Conservation (phyloP, 2,329 filamentous ascomycete genomes). For the Corinectria fuckeliana region DNA sequence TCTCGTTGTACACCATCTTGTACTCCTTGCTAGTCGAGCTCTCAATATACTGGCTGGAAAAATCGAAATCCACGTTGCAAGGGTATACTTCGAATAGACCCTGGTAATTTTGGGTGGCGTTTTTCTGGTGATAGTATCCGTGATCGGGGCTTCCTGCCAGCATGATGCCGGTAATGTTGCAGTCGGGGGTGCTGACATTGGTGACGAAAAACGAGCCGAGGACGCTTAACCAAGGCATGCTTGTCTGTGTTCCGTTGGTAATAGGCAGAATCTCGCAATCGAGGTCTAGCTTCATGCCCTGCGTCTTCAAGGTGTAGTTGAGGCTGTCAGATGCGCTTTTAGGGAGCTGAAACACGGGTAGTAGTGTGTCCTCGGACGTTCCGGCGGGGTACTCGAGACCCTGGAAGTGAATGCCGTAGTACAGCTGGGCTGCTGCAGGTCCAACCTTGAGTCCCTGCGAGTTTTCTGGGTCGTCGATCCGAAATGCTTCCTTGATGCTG, state of each 20-base stretch:
- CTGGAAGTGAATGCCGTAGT: slow-evolving; percentile 28
- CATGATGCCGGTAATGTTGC: slow-evolving; percentile 34
- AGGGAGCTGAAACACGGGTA: slow-evolving; percentile 22
- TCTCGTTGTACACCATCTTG: slow-evolving; percentile 26
- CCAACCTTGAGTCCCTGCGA: slow-evolving; percentile 15
- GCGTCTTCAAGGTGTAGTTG: slow-evolving; percentile 27
- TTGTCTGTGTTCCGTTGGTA: slow-evolving; percentile 24
- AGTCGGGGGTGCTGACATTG: slow-evolving; percentile 32
- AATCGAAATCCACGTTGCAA: slow-evolving; percentile 37
- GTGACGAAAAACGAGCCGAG: slow-evolving; percentile 30
- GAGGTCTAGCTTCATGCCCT: slow-evolving; percentile 32
- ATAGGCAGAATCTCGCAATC: slow-evolving; percentile 34
- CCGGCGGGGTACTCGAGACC: slow-evolving; percentile 26
- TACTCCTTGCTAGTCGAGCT: slow-evolving; percentile 10
- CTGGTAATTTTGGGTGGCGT: slow-evolving; percentile 39
- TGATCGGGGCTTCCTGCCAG: slow-evolving; percentile 34
- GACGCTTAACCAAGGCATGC: slow-evolving; percentile 33
- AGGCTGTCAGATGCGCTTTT: slow-evolving; percentile 6
- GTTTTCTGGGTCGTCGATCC: slow-evolving; percentile 15
- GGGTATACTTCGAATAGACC: slow-evolving; percentile 31
- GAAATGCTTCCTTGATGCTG: slow-evolving; percentile 22
- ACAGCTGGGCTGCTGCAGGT: slow-evolving; percentile 23
- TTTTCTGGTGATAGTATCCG: slow-evolving; percentile 30
- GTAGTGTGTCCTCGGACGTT: slow-evolving; percentile 21
- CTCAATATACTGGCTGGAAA: slow-evolving; percentile 21